Evolutionary conservation across 768 basidiomycete species (phyloP).

Genomic region (Phanerochaete carnosa): DNA sequence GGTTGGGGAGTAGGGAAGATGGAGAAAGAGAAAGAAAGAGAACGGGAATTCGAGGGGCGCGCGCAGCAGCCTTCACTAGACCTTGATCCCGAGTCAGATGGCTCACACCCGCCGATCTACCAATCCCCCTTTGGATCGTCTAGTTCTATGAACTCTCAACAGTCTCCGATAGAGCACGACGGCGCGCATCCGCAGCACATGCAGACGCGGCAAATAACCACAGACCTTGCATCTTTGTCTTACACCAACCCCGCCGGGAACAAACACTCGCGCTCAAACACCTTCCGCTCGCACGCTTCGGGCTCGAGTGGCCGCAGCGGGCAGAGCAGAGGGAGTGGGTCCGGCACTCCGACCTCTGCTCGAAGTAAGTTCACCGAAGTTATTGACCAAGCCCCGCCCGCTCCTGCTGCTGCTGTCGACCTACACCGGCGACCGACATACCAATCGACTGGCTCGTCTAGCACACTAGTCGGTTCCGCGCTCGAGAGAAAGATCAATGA

Average conservation of each 20-base stretch:
- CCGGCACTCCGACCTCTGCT: not conserved
- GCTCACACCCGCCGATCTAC: slow-evolving; percentile 21
- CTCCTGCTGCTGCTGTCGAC: slow-evolving; percentile 19
- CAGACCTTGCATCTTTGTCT: not conserved
- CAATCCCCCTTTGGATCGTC: slow-evolving; percentile 13
- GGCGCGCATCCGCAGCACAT: not conserved
- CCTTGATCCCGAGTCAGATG: slow-evolving; percentile 28
- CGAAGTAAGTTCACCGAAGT: slow-evolving; percentile 15
- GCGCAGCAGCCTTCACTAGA: slow-evolving; percentile 27
- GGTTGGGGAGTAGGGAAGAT: slow-evolving; percentile 64
- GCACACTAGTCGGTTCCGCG: slow-evolving; percentile 74
- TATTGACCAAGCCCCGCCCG: not conserved
- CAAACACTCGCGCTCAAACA: slow-evolving; percentile 11
- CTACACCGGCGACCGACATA: slow-evolving; percentile 33
- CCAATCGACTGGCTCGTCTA: slow-evolving; percentile 60
- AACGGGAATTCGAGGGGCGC: slow-evolving; percentile 29
- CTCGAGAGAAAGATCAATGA: slow-evolving; percentile 69
- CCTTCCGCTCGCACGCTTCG: slow-evolving; percentile 7
- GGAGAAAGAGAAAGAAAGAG: slow-evolving; percentile 33
- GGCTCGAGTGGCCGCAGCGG: not conserved
- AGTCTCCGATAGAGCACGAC: not conserved
- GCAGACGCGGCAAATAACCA: not conserved
- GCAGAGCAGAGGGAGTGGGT: not conserved
- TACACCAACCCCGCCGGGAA: slow-evolving; percentile 11
- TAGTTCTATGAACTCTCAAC: not conserved